phyloP scores from a whole-genome alignment of 192 early-diverging fungal genomes.

The Cetraspora pellucida region DNA sequence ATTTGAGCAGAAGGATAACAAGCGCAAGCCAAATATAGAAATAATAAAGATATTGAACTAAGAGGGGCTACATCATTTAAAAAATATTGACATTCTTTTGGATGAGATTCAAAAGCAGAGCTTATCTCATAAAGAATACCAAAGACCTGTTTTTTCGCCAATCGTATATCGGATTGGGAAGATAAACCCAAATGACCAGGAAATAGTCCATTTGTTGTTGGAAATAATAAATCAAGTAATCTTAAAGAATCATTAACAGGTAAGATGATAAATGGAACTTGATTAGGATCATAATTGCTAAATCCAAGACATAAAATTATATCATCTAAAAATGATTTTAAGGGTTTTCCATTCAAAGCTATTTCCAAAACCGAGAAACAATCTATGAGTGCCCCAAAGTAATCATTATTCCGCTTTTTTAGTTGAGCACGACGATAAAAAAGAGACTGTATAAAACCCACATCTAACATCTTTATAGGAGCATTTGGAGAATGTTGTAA shows the following conservation, averaged over 20 bases:
- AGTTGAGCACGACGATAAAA: no score
- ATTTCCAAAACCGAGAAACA: no score
- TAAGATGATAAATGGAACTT: background rate
- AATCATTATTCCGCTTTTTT: no score
- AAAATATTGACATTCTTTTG: background rate
- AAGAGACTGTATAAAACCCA: no score
- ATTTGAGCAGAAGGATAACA: background rate
- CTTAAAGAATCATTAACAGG: background rate
- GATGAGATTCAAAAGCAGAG: background rate
- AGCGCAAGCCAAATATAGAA: background rate
- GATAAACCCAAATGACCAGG: background rate
- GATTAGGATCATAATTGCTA: background rate
- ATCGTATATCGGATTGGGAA: background rate
- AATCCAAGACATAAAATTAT: no score
- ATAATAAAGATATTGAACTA: background rate
- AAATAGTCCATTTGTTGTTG: background rate
- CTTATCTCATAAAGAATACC: background rate
- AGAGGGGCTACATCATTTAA: background rate
- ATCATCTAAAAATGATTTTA: no score
- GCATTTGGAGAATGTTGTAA: no score
- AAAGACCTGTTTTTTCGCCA: background rate
- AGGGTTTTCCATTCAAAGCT: no score
- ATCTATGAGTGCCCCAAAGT: no score
- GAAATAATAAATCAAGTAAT: background rate
- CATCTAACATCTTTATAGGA: no score